Conservation (phyloP, 108 stramenopile species). For the Skeletonema marinoi region DNA sequence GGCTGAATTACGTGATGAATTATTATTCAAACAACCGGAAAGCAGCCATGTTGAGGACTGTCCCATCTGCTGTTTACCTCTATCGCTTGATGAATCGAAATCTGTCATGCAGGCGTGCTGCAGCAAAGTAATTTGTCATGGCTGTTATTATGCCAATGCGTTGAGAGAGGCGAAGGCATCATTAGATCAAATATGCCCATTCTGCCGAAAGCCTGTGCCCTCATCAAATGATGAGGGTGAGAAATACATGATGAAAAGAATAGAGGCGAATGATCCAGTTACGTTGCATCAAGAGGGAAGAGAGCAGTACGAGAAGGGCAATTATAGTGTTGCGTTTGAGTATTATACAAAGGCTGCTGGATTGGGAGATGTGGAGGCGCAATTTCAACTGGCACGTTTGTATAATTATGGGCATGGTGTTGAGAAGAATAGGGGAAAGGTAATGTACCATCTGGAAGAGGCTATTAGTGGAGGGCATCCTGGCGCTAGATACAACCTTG, state of each 20-base stretch:
- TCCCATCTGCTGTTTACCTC: not conserved
- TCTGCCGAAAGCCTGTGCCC: not conserved
- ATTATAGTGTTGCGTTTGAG: not conserved
- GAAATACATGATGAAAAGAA: not conserved
- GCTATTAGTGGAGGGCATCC: conserved; percentile 1
- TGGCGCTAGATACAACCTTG: not conserved
- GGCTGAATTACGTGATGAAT: not conserved
- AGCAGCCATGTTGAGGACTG: not conserved
- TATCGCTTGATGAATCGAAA: not conserved
- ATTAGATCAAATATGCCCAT: not conserved
- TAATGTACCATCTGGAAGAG: not conserved
- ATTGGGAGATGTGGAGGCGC: not conserved
- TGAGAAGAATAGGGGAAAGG: not conserved
- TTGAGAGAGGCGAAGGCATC: not conserved
- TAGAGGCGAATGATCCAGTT: not conserved
- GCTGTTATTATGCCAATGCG: not conserved
- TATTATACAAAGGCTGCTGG: not conserved
- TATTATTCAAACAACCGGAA: not conserved
- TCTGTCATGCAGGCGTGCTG: not conserved
- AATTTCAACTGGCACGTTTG: not conserved
- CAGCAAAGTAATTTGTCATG: not conserved
- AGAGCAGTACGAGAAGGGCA: not conserved
- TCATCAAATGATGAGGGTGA: not conserved
- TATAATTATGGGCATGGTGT: not conserved
- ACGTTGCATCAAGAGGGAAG: not conserved